Evolutionary conservation across 192 early-diverging fungal genomes (phyloP).

Genomic region (Piromyces finnis): DNA sequence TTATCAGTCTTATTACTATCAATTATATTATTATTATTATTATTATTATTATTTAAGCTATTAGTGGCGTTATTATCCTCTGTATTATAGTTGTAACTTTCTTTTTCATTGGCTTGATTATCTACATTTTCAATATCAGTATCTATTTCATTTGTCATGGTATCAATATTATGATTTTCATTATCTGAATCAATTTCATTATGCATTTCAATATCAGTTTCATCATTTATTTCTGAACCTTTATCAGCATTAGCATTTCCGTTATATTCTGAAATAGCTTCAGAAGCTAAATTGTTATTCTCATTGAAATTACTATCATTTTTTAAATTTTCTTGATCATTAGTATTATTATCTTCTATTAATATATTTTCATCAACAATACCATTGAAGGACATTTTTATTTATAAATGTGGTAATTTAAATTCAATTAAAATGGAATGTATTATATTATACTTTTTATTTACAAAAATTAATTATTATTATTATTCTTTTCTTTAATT

Average conservation of each 20-base stretch:
- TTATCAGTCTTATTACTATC: neutral
- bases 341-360: neutral
- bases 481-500: too few species aligned
- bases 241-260: neutral
- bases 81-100: neutral
- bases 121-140: neutral
- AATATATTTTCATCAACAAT: neutral
- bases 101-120: neutral
- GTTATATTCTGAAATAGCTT: neutral
- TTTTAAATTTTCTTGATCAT: neutral
- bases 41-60: neutral
- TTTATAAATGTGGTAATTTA: too few species aligned
- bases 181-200: neutral
- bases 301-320: neutral
- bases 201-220: neutral
- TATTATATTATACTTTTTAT: too few species aligned
- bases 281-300: neutral
- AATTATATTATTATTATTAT: neutral
- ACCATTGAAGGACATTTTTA: neutral
- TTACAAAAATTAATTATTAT: too few species aligned
- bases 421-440: too few species aligned
- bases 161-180: neutral
- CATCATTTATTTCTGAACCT: neutral
- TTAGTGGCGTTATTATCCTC: too few species aligned
- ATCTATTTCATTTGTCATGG: neutral